Percentiles rank a stretch among this genome's conserved stretches.
These are phyloP conservation scores for Cymbidium sinense DNA, from an alignment of 106 monocot species.

Conservation along the genomic window DNA sequence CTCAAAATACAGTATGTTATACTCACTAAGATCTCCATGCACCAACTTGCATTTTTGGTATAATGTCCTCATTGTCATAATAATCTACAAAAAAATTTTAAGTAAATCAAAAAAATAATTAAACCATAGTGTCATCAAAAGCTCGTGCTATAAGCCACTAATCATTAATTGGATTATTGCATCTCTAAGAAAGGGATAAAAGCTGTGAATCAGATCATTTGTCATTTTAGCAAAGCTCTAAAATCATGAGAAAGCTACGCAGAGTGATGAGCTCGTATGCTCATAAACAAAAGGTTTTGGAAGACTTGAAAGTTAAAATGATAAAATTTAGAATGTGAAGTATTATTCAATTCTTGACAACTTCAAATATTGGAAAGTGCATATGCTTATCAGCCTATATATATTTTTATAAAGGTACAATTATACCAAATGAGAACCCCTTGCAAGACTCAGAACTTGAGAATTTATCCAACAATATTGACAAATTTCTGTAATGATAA, in stretches of 20 bases:
- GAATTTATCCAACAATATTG: background rate
- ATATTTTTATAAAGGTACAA: background rate
- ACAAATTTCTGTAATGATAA: background rate
- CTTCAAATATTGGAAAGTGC: background rate
- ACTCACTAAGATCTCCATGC: constrained; percentile 98
- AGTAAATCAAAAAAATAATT: background rate
- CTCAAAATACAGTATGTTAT: constrained; percentile 97
- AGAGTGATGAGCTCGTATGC: background rate
- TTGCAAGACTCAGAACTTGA: background rate
- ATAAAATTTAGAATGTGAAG: background rate
- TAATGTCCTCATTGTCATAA: constrained; percentile 77
- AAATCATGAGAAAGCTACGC: background rate
- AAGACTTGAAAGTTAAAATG: background rate
- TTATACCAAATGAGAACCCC: background rate
- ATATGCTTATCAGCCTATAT: background rate
- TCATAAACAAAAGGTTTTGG: background rate
- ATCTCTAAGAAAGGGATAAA: background rate
- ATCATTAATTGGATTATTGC: background rate
- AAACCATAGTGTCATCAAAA: background rate
- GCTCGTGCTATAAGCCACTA: background rate
- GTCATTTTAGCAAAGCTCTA: background rate
- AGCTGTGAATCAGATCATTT: background rate
- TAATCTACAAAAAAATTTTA: constrained; percentile 44
- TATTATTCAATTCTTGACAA: background rate
- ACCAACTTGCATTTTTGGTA: constrained; percentile 97